Evolutionary conservation across 192 early-diverging fungal species (phyloP).

Genomic region (Pilobolus umbonatus): DNA sequence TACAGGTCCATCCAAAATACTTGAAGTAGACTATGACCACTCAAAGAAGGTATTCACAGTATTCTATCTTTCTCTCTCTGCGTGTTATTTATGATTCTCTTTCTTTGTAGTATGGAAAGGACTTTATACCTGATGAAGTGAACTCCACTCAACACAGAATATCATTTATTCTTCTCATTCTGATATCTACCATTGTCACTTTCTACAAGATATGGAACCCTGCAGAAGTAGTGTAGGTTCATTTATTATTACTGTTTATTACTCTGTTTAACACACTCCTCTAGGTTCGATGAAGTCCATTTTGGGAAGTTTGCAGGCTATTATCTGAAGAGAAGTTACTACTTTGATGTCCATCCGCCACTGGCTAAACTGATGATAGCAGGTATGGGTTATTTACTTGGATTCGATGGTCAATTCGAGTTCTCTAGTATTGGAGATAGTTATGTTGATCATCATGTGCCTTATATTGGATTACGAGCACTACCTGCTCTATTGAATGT

Average conservation of each 20-base stretch:
- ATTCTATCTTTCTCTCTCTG: too few relatives aligned
- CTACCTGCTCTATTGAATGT: constrained; percentile 79
- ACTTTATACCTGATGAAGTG: background rate
- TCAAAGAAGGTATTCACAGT: background rate
- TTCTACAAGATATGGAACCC: constrained; percentile 71
- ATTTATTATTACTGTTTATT: too few relatives aligned
- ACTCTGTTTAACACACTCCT: too few relatives aligned
- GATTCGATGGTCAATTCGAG: constrained; percentile 93
- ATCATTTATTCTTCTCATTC: background rate
- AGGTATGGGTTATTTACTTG: constrained; percentile 72
- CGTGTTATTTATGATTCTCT: too few relatives aligned
- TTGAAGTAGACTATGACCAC: background rate
- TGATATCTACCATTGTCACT: constrained; percentile 38
- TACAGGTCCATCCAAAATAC: background rate
- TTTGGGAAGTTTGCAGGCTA: constrained; percentile 98
- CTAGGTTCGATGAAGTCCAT: constrained; percentile 96
- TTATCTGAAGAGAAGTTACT: constrained; percentile 85
- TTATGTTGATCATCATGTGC: constrained; percentile 85
- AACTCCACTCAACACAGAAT: background rate
- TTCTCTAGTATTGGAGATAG: constrained; percentile 94
- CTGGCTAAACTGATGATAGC: constrained; percentile 91
- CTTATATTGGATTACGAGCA: constrained; percentile 78
- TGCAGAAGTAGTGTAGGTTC: constrained; percentile 58
- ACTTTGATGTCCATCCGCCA: constrained; percentile 98
- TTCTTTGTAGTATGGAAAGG: constrained; percentile 20